Evolutionary conservation across 1,284 basidiomycete genomes (phyloP).

Genomic region (Leccinum fallax): DNA sequence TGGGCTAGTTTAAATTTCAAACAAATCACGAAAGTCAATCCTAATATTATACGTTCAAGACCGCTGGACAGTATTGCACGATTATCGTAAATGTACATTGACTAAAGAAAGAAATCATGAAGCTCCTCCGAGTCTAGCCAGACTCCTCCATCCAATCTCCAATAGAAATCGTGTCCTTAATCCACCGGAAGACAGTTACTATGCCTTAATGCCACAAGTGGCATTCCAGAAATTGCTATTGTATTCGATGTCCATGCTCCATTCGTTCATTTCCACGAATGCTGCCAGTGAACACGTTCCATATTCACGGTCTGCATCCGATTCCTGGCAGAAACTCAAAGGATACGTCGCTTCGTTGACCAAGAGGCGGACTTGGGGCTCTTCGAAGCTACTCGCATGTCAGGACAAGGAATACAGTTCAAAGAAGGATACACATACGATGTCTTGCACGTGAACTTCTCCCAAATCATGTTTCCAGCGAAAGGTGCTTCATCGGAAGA

Average conservation of each 20-base stretch:
- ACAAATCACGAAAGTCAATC: neutral
- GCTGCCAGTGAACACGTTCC: slow-evolving; percentile 45
- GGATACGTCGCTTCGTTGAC: slow-evolving; percentile 47
- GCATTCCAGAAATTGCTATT: neutral
- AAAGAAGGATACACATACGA: slow-evolving; percentile 27
- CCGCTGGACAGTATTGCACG: neutral
- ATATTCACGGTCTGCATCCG: slow-evolving; percentile 31
- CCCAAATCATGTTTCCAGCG: slow-evolving; percentile 49
- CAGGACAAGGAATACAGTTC: neutral
- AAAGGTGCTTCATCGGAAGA: slow-evolving; percentile 48
- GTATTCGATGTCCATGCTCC: slow-evolving; percentile 13
- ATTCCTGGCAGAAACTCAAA: slow-evolving; percentile 36
- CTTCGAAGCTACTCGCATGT: slow-evolving; percentile 12
- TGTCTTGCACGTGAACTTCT: slow-evolving; percentile 44
- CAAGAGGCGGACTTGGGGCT: slow-evolving; percentile 47
- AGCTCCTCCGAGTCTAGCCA: neutral
- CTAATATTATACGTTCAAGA: neutral
- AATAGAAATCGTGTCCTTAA: neutral
- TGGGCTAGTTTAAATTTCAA: neutral
- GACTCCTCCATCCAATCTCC: neutral
- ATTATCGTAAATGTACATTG: neutral
- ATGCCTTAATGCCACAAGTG: slow-evolving; percentile 21
- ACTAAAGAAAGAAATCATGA: neutral
- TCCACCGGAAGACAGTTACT: neutral
- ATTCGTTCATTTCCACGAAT: slow-evolving; percentile 39